Base-by-base conservation (phyloP, 2,329 filamentous ascomycete genomes). In the Bipolaris cookei region DNA sequence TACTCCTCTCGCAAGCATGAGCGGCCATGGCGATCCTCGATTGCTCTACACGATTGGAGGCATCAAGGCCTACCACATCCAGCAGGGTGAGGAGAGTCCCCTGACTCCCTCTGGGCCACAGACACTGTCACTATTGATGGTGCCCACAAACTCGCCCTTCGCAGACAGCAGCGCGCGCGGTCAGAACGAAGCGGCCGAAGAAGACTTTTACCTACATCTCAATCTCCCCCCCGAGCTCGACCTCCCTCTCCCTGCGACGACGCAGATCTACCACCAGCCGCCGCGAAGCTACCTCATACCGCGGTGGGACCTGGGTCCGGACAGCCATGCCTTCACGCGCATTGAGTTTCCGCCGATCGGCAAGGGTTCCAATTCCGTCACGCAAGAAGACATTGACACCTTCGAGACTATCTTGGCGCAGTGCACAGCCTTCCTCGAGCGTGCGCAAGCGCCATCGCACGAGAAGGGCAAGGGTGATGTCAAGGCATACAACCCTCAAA, bases 391-490 rank as follows among this genome's bases (percentile, higher is more conserved):
- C 75, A 83, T 96, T 39, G 92, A 97, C 73, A 98, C 94, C 0
- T 98, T 97, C 71, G 94, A 98, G 81, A 97, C 94, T 3, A 98
- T 98, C 63, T 83, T 98, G 48, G 94, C 94, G n/a, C 92, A 98
- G 78, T 98, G 94, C 77, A 98, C 94, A 2, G 91, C 94, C 1
- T 98, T 99, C 76, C 85, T 97, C 4, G 94, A 98, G 77, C 87
- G 92, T 42, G 89, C 91, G 8, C 82, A 88, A 38, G 68, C 72
- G n/a, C 87, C 90, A 6, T 88, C 82, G 23, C 66, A 76, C 18
- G 64, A 64, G 39, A 69, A 67, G 51, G 63, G 76, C 61, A 73
- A 73, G 41, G 70, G 65, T 53, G 62, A 64, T 25, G 58, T 69
- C 37, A 73, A 75, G 51, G 60, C 74, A 37, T 98, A 98, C 77